Base-by-base conservation (phyloP, 2,329 filamentous ascomycete genomes). In the Penicillium sp. region DNA sequence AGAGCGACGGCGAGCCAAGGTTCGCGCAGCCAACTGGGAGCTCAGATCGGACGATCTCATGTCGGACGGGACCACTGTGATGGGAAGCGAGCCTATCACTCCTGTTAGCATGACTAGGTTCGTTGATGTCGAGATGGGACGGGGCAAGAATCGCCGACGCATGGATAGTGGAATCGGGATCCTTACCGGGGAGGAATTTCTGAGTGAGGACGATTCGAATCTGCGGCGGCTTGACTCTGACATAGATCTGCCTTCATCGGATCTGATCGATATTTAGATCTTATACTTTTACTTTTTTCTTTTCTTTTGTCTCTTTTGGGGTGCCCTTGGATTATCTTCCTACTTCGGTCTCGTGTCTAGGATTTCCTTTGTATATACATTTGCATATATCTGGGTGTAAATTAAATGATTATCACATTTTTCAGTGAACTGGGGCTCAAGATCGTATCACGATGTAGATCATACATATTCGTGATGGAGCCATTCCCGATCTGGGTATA, bases 91-190 rank as follows among this genome's bases (percentile, higher is more conserved):
- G 24, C 71, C 74, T 3, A 69, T 75, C 31, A 76, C 74, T 1
- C 74, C 74, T 2, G 64, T 70, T 27, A 71, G 66, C 47, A 65
- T 66, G 49, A 68, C 66, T 4, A 64, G 72, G 13, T 76, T 72
- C 54, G 68, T 68, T 23, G 70, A 76, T 55, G 64, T 72, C n/a
- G 69, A 72, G 50, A 54, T 69, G 46, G 68, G 66, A 4, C 63
- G 68, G 46, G 72, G 67, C 33, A 73, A 68, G 54, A 62, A 67
- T 40, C 64, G 67, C 29, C 65, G 59, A 41, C 68, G 61, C 24
- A 61, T 73, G 25, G 69, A 75, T 47, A 74, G 69, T 54, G 71
- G 68, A 0, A 66, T 76, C 59, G 70, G 64, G 0, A 67, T 68
- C 43, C 58, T 66, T 18, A 60, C 62, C 0, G 62, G 65, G 25